Evolutionary conservation across 2,329 filamentous ascomycete genomes (phyloP), one percentile per base, ranked within the genome.

Genomic region (Pseudocercospora pini-densiflorae): DNA sequence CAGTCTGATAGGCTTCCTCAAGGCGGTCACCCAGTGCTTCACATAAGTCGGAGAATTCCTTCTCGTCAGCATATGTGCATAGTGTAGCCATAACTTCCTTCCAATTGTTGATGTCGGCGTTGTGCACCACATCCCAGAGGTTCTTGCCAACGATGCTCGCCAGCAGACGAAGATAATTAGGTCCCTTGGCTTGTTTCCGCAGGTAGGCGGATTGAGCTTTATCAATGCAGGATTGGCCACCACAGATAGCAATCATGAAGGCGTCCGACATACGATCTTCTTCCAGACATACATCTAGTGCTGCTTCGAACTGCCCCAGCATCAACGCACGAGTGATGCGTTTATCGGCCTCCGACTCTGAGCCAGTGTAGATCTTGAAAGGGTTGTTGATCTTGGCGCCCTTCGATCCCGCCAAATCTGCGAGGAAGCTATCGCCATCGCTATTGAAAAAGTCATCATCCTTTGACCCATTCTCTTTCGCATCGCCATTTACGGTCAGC

Each of bases 181-280:
- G 94, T 29, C 90, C 90, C 65, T 90, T 90, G 7, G 88, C 93
- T 74, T 91, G 90, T 75, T 91, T 90, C 64, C 92, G 90, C 70
- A 99, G 88, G 77, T 99, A 99, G 12, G 93, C 89, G 67, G 91
- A 87, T 79, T 98, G 95, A 5, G 94, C 94, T 82, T 97, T 97
- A 74, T 97, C 93, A 51, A 98, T 90, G 67, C 97, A 91, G 71
- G 93, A 91, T 77, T 97, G 93, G 58, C 94, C 95, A 65, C 95
- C 94, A 75, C 94, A 98, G 74, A 98, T 97, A 55, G 96, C 95
- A 77, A 99, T 94, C 83, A 99, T 93, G 81, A 99, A 97, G 45
- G 95, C 95, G 81, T 99, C 95, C 0, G 95, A 95, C 77, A 98
- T 89, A 61, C 94, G 89, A 71, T 96, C 89, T 79, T 97, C 93